A percentile compares a stretch with the other conserved stretches of the same genome.
Evolutionary conservation across 495 filamentous ascomycete species (phyloP).

Genomic region (Pyronema domesticum): DNA sequence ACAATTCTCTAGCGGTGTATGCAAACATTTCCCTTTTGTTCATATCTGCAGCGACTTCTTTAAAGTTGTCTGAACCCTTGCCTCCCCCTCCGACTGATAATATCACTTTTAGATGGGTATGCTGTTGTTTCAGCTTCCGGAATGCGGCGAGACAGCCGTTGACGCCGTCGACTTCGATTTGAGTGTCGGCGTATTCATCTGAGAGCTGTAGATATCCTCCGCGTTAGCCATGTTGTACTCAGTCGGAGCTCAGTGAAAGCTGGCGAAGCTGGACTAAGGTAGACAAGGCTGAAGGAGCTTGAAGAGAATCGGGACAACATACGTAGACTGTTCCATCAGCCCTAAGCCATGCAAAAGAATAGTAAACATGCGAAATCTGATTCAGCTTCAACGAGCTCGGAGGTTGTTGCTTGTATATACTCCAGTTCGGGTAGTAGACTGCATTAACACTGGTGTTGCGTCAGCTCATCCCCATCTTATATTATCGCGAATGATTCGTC

Average conservation of each 20-base stretch:
- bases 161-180: conserved; percentile 61
- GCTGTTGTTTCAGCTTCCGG: conserved; percentile 51
- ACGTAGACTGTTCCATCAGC: conserved; percentile 72
- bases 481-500: too few relatives aligned
- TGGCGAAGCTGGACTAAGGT: conserved; percentile 4
- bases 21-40: conserved; percentile 51
- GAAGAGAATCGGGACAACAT: conserved; percentile 9
- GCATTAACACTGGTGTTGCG: conserved; percentile 37
- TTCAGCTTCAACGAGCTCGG: conserved; percentile 58
- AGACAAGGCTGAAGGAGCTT: too few relatives aligned
- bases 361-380: conserved; percentile 63
- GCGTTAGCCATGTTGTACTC: not conserved
- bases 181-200: conserved; percentile 69
- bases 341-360: conserved; percentile 73
- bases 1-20: conserved; percentile 47
- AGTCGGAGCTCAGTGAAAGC: conserved; percentile 8
- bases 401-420: conserved; percentile 57
- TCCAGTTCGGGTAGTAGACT: conserved; percentile 81
- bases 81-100: conserved; percentile 78
- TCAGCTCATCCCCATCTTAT: not conserved
- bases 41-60: conserved; percentile 47
- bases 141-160: conserved; percentile 65
- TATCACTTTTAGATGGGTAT: conserved; percentile 60
- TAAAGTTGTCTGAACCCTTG: conserved; percentile 59
- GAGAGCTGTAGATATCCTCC: conserved; percentile 40